A percentile compares a stretch with the other conserved stretches of the same genome.
Conservation (phyloP, 441 rosid species). For the Lagerstroemia fauriei region DNA sequence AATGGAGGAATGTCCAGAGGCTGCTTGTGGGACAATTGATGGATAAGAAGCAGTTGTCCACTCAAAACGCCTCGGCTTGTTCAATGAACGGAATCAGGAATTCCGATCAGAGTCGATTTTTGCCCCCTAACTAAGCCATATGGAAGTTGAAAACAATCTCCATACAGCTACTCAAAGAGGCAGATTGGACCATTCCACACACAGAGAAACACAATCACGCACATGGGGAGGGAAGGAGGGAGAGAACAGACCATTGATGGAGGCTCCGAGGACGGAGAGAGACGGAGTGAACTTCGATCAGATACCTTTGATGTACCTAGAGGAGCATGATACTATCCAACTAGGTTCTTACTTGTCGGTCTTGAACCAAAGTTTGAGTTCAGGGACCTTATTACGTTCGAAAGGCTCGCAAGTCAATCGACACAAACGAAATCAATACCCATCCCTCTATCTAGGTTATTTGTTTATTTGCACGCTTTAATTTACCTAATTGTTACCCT, state of each 20-base stretch:
- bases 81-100: background rate
- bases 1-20: slow-evolving; percentile 35
- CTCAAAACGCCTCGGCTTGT: slow-evolving; percentile 42
- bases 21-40: slow-evolving; percentile 45
- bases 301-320: no score
- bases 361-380: no score
- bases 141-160: slow-evolving; percentile 33
- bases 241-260: background rate
- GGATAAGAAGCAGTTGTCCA: slow-evolving; percentile 25
- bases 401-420: no score
- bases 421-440: no score
- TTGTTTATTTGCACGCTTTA: no score
- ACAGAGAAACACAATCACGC: background rate
- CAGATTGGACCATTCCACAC: background rate
- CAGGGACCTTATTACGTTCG: no score
- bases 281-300: background rate
- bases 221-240: background rate
- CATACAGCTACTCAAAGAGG: slow-evolving; percentile 67
- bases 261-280: background rate
- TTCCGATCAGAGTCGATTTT: slow-evolving; percentile 31
- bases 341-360: no score
- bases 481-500: no score
- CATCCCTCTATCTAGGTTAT: no score
- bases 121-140: slow-evolving; percentile 69
- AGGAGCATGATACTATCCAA: no score